Percentiles rank a stretch among this genome's conserved stretches.
Conservation (phyloP, 2,329 filamentous ascomycete genomes). For the Verticillium longisporum region DNA sequence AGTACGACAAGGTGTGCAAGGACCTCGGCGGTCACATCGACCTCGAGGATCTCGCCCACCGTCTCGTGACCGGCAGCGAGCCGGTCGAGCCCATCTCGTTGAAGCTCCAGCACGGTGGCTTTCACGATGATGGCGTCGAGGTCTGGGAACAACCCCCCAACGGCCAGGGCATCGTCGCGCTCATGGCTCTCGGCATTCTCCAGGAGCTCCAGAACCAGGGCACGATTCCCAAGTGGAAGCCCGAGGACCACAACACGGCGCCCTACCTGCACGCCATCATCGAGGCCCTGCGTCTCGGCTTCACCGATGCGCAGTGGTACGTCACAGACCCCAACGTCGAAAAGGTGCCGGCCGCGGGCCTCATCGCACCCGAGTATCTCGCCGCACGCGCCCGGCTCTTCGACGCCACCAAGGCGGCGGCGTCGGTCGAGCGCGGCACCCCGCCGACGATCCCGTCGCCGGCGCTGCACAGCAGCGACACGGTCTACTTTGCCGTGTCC, state of each 20-base stretch:
- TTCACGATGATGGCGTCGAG: constrained; percentile 53
- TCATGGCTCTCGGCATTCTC: constrained; percentile 90
- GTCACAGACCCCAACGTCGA: constrained; percentile 73
- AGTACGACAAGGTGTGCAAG: constrained; percentile 69
- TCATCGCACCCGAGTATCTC: constrained; percentile 71
- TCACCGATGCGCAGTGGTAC: constrained; percentile 86
- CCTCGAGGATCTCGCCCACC: constrained; percentile 72
- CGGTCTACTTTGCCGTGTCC: constrained; percentile 85
- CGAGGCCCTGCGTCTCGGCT: constrained; percentile 81
- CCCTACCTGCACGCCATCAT: constrained; percentile 81
- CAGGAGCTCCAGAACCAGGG: constrained; percentile 74
- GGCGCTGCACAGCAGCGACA: constrained; percentile 80
- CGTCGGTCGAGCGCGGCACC: constrained; percentile 56
- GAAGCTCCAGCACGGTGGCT: constrained; percentile 50
- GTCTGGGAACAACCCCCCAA: constrained; percentile 97
- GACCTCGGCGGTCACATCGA: constrained; percentile 72
- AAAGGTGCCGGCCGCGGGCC: constrained; percentile 60
- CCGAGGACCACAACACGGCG: constrained; percentile 72
- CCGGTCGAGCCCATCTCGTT: constrained; percentile 80
- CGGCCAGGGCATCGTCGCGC: constrained; percentile 87
- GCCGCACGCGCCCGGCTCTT: constrained; percentile 59
- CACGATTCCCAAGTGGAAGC: constrained; percentile 64
- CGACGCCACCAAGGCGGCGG: constrained; percentile 51
- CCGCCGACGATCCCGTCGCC: constrained; percentile 48
- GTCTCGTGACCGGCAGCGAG: constrained; percentile 63